Evolutionary conservation across 2,329 filamentous ascomycete genomes (phyloP).

Genomic region (Talaromyces sp.): DNA sequence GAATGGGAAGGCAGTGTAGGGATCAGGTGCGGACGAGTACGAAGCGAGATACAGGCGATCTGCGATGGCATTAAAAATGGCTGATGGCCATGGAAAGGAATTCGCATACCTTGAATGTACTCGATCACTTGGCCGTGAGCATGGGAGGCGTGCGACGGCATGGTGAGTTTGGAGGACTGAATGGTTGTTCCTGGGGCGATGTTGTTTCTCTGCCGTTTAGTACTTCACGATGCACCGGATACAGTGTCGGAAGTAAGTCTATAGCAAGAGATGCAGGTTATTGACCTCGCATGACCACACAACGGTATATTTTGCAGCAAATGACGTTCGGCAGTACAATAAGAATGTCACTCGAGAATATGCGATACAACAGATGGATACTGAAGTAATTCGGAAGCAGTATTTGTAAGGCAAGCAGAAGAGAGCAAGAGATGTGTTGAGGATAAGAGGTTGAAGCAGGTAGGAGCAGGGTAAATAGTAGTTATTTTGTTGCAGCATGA

Average conservation of each 20-base stretch:
- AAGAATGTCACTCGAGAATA: conserved; percentile 19
- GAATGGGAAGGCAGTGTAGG: conserved; percentile 83
- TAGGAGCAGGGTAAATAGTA: conserved; percentile 5
- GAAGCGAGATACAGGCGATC: conserved; percentile 94
- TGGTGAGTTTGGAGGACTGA: conserved; percentile 32
- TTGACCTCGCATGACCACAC: conserved; percentile 11
- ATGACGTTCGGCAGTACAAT: background rate
- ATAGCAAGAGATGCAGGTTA: conserved; percentile 8
- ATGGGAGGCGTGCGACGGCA: conserved; percentile 47
- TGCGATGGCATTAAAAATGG: conserved; percentile 37
- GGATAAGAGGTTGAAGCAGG: conserved; percentile 13
- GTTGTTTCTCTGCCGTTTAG: background rate
- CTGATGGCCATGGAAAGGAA: conserved; percentile 10
- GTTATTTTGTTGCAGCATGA: background rate
- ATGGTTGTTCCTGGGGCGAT: background rate
- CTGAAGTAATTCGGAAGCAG: background rate
- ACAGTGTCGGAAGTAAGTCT: background rate
- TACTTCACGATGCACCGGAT: background rate
- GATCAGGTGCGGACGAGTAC: conserved; percentile 76
- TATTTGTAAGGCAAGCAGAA: background rate
- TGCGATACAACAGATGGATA: conserved; percentile 16
- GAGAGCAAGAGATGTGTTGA: conserved; percentile 18
- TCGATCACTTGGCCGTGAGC: conserved; percentile 88
- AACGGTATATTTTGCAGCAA: background rate
- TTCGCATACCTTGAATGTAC: conserved; percentile 85